phyloP scores from a whole-genome alignment of 345 rosid genomes.

The Bruguiera parviflora region DNA sequence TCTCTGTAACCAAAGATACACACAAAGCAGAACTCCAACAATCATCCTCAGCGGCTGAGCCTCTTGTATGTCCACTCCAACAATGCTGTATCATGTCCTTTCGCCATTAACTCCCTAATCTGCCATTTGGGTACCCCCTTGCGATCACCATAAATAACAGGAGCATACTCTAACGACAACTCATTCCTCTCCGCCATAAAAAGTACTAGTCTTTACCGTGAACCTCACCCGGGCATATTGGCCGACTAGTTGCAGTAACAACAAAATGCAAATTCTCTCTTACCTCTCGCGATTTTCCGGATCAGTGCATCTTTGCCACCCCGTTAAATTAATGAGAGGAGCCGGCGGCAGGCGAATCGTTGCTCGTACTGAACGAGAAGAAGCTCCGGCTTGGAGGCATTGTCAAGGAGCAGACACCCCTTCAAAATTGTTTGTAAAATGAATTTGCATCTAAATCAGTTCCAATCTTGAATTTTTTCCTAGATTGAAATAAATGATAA shows the following conservation, averaged over 20 bases:
- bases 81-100: slow-evolving; percentile 65
- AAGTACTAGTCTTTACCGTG: slow-evolving; percentile 78
- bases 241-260: slow-evolving; percentile 77
- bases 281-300: slow-evolving; percentile 49
- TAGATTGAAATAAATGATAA: too few species aligned
- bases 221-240: slow-evolving; percentile 68
- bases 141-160: slow-evolving; percentile 72
- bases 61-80: slow-evolving; percentile 88
- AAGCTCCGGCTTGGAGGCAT: slow-evolving; percentile 45
- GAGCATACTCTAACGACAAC: slow-evolving; percentile 73
- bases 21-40: slow-evolving; percentile 69
- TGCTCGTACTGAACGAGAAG: slow-evolving; percentile 38
- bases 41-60: slow-evolving; percentile 63
- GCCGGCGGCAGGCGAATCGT: slow-evolving; percentile 49
- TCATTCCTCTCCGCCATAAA: slow-evolving; percentile 65
- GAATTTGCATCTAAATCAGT: too few species aligned
- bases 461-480: too few species aligned
- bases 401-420: slow-evolving; percentile 32
- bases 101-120: slow-evolving; percentile 65
- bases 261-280: slow-evolving; percentile 64
- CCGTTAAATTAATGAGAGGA: slow-evolving; percentile 69
- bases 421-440: too few species aligned
- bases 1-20: slow-evolving; percentile 71
- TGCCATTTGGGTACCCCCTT: slow-evolving; percentile 88
- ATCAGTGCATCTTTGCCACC: slow-evolving; percentile 91